Evolutionary conservation across 2,329 filamentous ascomycete genomes (phyloP).

Genomic region (Hypoxylon sp.): DNA sequence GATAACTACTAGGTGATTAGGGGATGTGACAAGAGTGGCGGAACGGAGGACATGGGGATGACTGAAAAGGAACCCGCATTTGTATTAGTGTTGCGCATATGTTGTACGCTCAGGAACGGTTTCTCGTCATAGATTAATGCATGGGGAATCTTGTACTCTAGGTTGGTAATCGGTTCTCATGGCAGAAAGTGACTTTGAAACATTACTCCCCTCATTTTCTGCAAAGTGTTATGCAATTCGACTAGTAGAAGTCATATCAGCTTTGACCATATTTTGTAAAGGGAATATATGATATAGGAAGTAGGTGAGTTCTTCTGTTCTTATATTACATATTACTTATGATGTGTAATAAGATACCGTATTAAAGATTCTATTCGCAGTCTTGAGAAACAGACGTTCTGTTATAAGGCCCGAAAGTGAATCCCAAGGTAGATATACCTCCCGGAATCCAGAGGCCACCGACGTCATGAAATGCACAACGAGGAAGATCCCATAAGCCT

Average conservation of each 20-base stretch:
- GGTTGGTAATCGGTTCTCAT: constrained; percentile 52
- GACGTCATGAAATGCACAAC: not conserved
- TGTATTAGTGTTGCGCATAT: constrained; percentile 53
- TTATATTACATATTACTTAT: not conserved
- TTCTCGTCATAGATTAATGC: constrained; percentile 52
- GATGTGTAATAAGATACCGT: not conserved
- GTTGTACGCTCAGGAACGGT: constrained; percentile 48
- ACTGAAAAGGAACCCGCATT: constrained; percentile 47
- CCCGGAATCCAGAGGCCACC: not conserved
- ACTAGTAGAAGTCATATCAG: not conserved
- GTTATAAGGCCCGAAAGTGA: not conserved
- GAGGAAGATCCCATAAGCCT: not conserved
- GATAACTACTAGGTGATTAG: constrained; percentile 36
- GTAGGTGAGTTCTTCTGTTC: not conserved
- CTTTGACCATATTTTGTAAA: not conserved
- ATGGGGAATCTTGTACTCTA: constrained; percentile 53
- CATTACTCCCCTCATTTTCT: constrained; percentile 1
- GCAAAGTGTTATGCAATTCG: not conserved
- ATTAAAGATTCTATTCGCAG: not conserved
- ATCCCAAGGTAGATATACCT: too few relatives aligned
- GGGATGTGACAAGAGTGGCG: constrained; percentile 37
- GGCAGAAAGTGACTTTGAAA: constrained; percentile 35
- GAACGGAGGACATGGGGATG: constrained; percentile 47
- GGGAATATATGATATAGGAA: not conserved
- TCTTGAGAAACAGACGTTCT: not conserved